Evolutionary conservation across 371 early-diverging fungal genomes (phyloP).

Genomic region (Thermomucor indicae-seudaticae): DNA sequence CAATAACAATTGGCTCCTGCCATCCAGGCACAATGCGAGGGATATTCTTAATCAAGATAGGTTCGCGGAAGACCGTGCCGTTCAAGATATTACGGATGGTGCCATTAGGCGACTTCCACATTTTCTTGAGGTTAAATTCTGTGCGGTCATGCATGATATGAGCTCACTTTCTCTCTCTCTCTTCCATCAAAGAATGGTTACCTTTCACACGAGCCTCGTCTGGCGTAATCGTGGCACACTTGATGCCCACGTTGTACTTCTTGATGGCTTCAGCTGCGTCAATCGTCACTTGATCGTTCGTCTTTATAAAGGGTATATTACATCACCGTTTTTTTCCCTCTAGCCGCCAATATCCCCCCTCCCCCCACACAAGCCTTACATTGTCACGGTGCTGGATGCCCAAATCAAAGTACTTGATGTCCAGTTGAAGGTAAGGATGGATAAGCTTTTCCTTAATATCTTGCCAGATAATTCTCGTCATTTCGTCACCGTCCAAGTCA

Average conservation of each 20-base stretch:
- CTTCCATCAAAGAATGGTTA: constrained; percentile 7
- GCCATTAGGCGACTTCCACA: constrained; percentile 96
- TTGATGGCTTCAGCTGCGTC: constrained; percentile 93
- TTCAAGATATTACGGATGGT: constrained; percentile 92
- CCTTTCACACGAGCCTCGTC: constrained; percentile 87
- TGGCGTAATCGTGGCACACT: constrained; percentile 96
- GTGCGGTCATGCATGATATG: neutral
- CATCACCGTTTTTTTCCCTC: neutral
- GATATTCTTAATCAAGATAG: constrained; percentile 83
- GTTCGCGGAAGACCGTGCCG: constrained; percentile 96
- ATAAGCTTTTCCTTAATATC: constrained; percentile 93
- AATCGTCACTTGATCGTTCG: constrained; percentile 71
- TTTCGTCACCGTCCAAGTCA: constrained; percentile 96
- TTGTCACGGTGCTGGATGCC: constrained; percentile 89
- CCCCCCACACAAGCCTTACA: constrained; percentile 27
- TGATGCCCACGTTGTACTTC: constrained; percentile 93
- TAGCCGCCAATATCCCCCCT: neutral
- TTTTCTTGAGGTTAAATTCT: constrained; percentile 90
- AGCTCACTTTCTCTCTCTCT: no score
- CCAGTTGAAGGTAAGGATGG: constrained; percentile 81
- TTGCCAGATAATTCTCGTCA: constrained; percentile 96
- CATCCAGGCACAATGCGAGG: constrained; percentile 91
- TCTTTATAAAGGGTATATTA: no score
- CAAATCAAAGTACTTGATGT: constrained; percentile 91
- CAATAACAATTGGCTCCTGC: constrained; percentile 91